These are phyloP conservation scores for Cinnamomum micranthum DNA, from an alignment of 164 flowering plant species.

Conservation along the genomic window DNA sequence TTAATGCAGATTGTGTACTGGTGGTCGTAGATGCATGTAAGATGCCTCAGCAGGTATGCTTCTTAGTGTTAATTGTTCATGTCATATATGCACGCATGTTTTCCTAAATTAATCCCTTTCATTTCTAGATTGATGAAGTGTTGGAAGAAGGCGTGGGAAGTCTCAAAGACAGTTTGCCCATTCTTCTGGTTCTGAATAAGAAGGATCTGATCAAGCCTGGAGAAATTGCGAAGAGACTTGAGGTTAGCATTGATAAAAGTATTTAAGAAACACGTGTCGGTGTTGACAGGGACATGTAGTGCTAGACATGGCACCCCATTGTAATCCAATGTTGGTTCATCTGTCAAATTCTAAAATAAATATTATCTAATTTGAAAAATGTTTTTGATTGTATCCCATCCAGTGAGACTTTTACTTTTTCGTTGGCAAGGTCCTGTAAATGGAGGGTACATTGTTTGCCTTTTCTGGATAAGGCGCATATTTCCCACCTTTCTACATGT, in stretches of 20 bases:
- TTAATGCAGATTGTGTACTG: constrained; percentile 88
- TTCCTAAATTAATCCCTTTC: constrained; percentile 7
- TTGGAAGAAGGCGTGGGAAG: constrained; percentile 72
- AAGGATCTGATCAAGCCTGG: constrained; percentile 96
- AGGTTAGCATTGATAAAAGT: constrained; percentile 41
- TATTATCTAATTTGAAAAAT: no score
- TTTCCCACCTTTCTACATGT: no score
- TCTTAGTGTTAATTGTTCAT: neutral
- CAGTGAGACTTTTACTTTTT: no score
- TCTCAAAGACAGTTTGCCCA: constrained; percentile 57
- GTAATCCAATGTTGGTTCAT: neutral
- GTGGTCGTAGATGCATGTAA: constrained; percentile 92
- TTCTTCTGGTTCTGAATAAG: constrained; percentile 82
- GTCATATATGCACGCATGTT: constrained; percentile 2
- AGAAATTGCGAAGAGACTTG: constrained; percentile 87
- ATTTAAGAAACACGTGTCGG: neutral
- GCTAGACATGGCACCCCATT: neutral
- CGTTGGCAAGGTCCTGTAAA: no score
- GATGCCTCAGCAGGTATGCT: constrained; percentile 72
- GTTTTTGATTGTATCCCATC: no score
- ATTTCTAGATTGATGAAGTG: constrained; percentile 74
- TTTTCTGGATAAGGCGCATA: no score
- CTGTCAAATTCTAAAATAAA: neutral
- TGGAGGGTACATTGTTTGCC: no score
- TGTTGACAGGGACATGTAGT: neutral